These are phyloP conservation scores for Flaveria linearis DNA, from an alignment of 129 eudicot genomes.

Conservation along the genomic window DNA sequence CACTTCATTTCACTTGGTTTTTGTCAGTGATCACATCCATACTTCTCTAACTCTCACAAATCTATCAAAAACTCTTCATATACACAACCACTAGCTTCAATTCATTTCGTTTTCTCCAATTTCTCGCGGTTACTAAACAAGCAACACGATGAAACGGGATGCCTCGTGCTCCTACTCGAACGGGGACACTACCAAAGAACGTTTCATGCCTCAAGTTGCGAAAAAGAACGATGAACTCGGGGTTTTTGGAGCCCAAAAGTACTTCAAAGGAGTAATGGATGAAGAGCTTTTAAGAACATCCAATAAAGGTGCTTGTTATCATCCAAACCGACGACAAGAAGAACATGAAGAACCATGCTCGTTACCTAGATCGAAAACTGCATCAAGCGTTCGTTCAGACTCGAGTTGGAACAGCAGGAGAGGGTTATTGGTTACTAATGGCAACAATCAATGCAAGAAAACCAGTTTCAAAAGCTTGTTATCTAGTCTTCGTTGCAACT, in stretches of 20 bases:
- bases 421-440: constrained; percentile 45
- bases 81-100: not conserved
- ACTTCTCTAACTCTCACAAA: not conserved
- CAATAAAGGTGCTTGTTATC: not conserved
- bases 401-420: constrained; percentile 74
- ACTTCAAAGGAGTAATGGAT: constrained; percentile 71
- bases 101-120: not conserved
- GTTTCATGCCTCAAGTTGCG: constrained; percentile 2
- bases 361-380: constrained; percentile 21
- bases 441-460: constrained; percentile 40
- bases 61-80: constrained; percentile 27
- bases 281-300: constrained; percentile 25
- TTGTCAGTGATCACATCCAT: not conserved
- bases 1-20: not conserved
- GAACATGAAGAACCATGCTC: constrained; percentile 26
- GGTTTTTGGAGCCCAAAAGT: constrained; percentile 71
- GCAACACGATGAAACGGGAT: constrained; percentile 23
- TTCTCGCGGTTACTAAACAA: not conserved
- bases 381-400: constrained; percentile 64
- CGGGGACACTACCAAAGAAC: constrained; percentile 35
- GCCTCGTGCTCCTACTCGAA: constrained; percentile 57
- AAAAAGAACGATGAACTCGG: constrained; percentile 63
- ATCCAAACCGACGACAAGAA: constrained; percentile 20
- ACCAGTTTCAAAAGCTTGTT: constrained; percentile 41
- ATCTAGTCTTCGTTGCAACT: constrained; percentile 50